phyloP scores from a whole-genome alignment of 2,329 filamentous ascomycete species.

The Stagonosporopsis chrysanthemi region DNA sequence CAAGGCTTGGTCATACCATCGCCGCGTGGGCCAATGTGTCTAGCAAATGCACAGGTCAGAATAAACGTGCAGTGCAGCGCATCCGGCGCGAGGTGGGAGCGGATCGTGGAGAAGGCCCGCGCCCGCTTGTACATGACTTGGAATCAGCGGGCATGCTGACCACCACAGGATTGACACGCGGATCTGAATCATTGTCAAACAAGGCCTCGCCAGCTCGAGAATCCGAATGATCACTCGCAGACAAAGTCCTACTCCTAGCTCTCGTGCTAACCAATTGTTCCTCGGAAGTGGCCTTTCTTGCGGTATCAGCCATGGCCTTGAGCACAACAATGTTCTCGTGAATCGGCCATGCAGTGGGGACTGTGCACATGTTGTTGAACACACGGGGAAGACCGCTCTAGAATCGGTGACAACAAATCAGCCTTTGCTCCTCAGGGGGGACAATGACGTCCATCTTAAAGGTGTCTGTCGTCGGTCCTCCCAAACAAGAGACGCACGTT shows the following conservation, averaged over 20 bases:
- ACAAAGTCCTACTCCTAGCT: neutral
- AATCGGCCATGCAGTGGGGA: constrained; percentile 39
- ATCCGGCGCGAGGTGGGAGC: constrained; percentile 49
- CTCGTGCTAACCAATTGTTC: constrained; percentile 2
- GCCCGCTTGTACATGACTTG: constrained; percentile 41
- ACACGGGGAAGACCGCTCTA: constrained; percentile 40
- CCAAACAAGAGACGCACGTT: neutral
- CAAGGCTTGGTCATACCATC: constrained; percentile 38
- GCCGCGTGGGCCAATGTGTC: constrained; percentile 45
- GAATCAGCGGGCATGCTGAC: constrained; percentile 42
- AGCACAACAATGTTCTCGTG: constrained; percentile 36
- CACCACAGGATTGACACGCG: constrained; percentile 28
- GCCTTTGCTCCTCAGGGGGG: neutral
- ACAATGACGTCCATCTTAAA: neutral
- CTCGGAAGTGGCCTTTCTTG: constrained; percentile 19
- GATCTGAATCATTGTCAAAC: constrained; percentile 12
- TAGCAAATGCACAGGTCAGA: constrained; percentile 48
- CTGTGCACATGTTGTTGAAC: constrained; percentile 44
- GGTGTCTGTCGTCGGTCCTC: neutral
- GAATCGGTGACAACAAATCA: constrained; percentile 29
- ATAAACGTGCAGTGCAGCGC: constrained; percentile 51
- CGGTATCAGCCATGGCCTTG: constrained; percentile 32
- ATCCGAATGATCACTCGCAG: constrained; percentile 2
- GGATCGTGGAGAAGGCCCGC: constrained; percentile 45
- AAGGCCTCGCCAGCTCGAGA: neutral